phyloP scores from a whole-genome alignment of 345 rosid genomes.

The Clausena lansium region DNA sequence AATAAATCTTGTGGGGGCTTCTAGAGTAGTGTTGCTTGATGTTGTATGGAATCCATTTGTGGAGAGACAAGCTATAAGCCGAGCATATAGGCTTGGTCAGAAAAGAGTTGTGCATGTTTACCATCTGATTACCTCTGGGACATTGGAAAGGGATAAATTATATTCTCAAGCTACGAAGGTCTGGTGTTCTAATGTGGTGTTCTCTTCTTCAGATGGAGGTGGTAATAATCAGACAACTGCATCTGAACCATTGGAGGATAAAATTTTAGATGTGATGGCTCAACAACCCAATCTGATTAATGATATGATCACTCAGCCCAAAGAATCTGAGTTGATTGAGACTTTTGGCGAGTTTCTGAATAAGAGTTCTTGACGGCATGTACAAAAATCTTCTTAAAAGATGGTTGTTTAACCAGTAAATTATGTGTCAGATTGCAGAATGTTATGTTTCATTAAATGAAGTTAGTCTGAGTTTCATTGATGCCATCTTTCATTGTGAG shows the following conservation, averaged over 20 bases:
- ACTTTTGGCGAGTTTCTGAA: slow-evolving; percentile 14
- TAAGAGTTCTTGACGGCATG: not conserved
- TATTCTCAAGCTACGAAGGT: slow-evolving; percentile 51
- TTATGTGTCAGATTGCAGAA: not conserved
- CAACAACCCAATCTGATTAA: slow-evolving; percentile 22
- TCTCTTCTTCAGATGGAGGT: slow-evolving; percentile 26
- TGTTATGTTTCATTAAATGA: not conserved
- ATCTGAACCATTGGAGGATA: slow-evolving; percentile 20
- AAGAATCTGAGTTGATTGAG: slow-evolving; percentile 22
- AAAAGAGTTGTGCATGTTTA: slow-evolving; percentile 55
- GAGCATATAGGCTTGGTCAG: slow-evolving; percentile 78
- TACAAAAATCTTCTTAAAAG: not conserved
- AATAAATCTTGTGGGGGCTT: slow-evolving; percentile 75
- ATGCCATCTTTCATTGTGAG: not conserved
- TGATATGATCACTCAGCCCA: slow-evolving; percentile 31
- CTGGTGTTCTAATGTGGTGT: slow-evolving; percentile 49
- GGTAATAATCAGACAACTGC: not conserved
- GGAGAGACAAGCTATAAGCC: slow-evolving; percentile 80
- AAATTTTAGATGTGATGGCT: slow-evolving; percentile 34
- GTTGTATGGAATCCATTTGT: slow-evolving; percentile 89
- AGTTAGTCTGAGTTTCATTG: not conserved
- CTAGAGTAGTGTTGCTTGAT: slow-evolving; percentile 79
- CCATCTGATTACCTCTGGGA: slow-evolving; percentile 56
- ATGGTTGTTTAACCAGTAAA: not conserved
- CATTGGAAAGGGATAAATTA: slow-evolving; percentile 53